Conservation (phyloP, 345 rosid genomes). For the Hevea brasiliensis region DNA sequence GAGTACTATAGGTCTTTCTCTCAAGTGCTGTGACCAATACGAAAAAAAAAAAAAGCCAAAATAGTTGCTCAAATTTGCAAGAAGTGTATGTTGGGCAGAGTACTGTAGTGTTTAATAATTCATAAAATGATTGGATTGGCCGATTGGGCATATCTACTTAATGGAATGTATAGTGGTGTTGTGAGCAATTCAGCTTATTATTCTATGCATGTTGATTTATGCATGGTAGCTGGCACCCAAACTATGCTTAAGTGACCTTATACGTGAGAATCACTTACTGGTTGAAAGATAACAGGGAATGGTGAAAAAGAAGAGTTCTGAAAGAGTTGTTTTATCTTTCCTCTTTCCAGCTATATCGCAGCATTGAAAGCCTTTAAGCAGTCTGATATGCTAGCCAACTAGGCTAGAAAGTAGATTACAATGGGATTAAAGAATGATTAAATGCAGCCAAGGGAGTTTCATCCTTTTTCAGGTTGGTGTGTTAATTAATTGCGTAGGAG, state of each 20-base stretch:
- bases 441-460: neutral
- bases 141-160: neutral
- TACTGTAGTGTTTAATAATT: neutral
- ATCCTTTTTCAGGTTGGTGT: neutral
- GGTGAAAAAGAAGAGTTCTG: neutral
- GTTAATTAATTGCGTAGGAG: too few species aligned
- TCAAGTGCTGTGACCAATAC: too few species aligned
- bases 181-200: neutral
- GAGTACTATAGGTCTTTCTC: too few species aligned
- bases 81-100: neutral
- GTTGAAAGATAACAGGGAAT: neutral
- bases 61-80: too few species aligned
- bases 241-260: neutral
- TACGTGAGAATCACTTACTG: neutral
- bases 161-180: neutral
- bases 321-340: neutral
- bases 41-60: too few species aligned
- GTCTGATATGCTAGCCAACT: neutral
- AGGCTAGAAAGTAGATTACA: neutral
- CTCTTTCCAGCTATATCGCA: neutral
- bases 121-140: neutral
- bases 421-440: neutral
- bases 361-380: neutral
- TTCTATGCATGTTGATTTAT: neutral
- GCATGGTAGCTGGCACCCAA: conserved; percentile 13